Conservation (phyloP, 1,284 basidiomycete species). For the Macrocybe sp. region DNA sequence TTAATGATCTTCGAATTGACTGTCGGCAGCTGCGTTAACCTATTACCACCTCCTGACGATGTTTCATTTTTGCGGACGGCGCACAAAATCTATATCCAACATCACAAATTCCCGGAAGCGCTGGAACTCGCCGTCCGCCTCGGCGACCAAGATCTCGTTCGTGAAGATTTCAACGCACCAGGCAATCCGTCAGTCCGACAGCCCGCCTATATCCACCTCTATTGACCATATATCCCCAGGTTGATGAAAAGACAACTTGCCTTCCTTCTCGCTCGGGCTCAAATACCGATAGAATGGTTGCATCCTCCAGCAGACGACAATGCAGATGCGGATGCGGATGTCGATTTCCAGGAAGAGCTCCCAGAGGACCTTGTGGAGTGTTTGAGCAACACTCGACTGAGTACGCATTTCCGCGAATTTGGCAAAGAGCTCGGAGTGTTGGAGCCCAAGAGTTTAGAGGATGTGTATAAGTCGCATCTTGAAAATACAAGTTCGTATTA, state of each 20-base stretch:
- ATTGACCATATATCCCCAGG: slow-evolving; percentile 30
- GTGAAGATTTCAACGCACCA: slow-evolving; percentile 83
- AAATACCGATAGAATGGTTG: slow-evolving; percentile 90
- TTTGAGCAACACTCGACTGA: slow-evolving; percentile 82
- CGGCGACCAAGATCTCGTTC: slow-evolving; percentile 77
- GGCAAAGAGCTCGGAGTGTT: slow-evolving; percentile 93
- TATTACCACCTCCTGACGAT: slow-evolving; percentile 94
- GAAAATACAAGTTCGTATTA: slow-evolving; percentile 72
- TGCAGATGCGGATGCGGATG: slow-evolving; percentile 50
- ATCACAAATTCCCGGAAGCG: slow-evolving; percentile 90
- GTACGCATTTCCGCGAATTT: slow-evolving; percentile 83
- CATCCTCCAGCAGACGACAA: slow-evolving; percentile 51
- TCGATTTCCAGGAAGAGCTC: slow-evolving; percentile 56
- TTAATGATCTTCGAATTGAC: slow-evolving; percentile 9
- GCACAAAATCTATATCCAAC: slow-evolving; percentile 86
- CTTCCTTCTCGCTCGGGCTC: slow-evolving; percentile 89
- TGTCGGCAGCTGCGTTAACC: slow-evolving; percentile 72
- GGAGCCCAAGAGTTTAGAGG: slow-evolving; percentile 91
- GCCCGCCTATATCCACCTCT: background rate
- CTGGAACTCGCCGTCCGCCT: slow-evolving; percentile 86
- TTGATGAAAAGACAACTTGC: slow-evolving; percentile 96
- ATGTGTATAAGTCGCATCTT: slow-evolving; percentile 97
- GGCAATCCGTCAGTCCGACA: slow-evolving; percentile 65
- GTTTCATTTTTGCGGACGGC: slow-evolving; percentile 87
- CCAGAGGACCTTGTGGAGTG: slow-evolving; percentile 84